Conservation (phyloP, 73 alveolate genomes). For the Stentor roeselii region DNA sequence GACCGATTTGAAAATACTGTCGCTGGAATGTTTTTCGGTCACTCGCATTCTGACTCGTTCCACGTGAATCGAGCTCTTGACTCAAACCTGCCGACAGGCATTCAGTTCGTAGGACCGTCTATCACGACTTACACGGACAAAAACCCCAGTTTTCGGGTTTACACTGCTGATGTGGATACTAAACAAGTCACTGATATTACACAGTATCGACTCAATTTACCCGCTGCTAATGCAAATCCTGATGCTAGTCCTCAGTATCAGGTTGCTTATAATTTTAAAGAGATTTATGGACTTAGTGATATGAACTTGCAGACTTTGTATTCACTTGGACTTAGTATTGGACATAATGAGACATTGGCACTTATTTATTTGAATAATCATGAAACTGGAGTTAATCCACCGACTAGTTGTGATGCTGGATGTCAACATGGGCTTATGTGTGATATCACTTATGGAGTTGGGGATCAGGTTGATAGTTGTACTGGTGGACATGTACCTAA, state of each 20-base stretch:
- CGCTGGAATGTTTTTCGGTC: conserved; percentile 82
- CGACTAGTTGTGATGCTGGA: background rate
- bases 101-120: conserved; percentile 70
- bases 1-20: conserved; percentile 84
- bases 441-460: background rate
- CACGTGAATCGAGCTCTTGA: conserved; percentile 66
- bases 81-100: conserved; percentile 51
- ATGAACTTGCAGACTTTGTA: background rate
- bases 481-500: background rate
- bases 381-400: conserved; percentile 5
- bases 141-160: conserved; percentile 83
- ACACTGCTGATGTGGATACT: conserved; percentile 58
- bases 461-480: background rate
- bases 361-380: background rate
- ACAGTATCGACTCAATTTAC: conserved; percentile 82
- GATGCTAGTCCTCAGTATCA: background rate
- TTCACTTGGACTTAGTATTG: background rate
- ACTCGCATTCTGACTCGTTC: conserved; percentile 76
- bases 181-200: conserved; percentile 60
- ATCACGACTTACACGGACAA: conserved; percentile 73
- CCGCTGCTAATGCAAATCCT: conserved; percentile 11
- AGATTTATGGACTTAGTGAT: conserved; percentile 9
- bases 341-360: background rate
- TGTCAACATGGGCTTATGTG: background rate
- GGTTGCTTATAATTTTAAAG: background rate